Conservation (phyloP, 768 basidiomycete species). For the Tylopilus vinaceipallidus region DNA sequence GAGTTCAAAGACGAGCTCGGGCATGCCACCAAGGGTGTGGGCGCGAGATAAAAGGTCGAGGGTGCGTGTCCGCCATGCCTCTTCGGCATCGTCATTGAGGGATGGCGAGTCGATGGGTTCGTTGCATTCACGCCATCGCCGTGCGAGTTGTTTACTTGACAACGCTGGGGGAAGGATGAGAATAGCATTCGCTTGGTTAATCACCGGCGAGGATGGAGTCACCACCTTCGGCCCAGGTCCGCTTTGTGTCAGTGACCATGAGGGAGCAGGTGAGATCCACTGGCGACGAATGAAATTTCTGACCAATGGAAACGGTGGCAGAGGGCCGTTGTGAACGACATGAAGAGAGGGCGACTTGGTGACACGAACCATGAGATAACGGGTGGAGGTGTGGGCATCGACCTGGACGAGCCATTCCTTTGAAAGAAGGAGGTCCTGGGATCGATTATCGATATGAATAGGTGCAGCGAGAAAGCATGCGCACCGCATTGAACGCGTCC, state of each 20-base stretch:
- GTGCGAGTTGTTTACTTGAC: conserved; percentile 55
- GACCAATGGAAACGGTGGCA: conserved; percentile 9
- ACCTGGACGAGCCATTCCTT: conserved; percentile 77
- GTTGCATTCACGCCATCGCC: conserved; percentile 71
- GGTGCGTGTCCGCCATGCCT: conserved; percentile 55
- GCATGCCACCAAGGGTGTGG: conserved; percentile 62
- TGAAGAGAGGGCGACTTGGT: conserved; percentile 8
- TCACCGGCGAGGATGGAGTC: conserved; percentile 17
- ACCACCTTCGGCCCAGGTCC: conserved; percentile 78
- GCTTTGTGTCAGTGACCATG: conserved; percentile 72
- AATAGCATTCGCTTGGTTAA: conserved; percentile 19
- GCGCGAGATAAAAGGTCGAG: conserved; percentile 54
- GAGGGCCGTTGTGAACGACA: conserved; percentile 1
- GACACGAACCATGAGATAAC: conserved; percentile 69
- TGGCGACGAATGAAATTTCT: conserved; percentile 66
- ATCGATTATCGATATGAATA: background rate
- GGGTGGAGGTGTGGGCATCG: conserved; percentile 55
- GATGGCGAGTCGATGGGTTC: conserved; percentile 28
- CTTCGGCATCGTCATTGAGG: conserved; percentile 45
- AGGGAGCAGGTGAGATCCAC: conserved; percentile 58
- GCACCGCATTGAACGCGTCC: conserved; percentile 43
- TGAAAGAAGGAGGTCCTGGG: conserved; percentile 56
- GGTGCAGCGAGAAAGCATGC: background rate
- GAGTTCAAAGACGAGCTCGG: conserved; percentile 57
- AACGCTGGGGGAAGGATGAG: conserved; percentile 40